phyloP scores from a whole-genome alignment of 345 rosid species.

The Lagerstroemia speciosa region DNA sequence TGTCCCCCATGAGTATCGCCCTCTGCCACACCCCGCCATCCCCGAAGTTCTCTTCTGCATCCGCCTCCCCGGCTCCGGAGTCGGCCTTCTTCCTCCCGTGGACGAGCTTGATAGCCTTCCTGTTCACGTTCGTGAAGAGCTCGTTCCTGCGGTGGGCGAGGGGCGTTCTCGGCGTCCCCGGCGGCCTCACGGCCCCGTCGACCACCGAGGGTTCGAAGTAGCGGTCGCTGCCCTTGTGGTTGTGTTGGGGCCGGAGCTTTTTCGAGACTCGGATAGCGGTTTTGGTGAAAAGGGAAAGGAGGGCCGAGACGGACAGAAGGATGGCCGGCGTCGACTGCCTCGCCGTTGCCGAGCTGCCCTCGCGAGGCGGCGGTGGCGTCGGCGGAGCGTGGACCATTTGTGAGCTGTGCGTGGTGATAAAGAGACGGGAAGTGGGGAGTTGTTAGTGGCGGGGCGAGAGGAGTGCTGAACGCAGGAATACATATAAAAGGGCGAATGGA shows the following conservation, averaged over 20 bases:
- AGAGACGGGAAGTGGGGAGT: background rate
- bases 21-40: constrained; percentile 94
- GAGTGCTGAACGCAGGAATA: background rate
- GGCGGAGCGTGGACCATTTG: constrained; percentile 24
- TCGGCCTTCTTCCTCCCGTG: constrained; percentile 19
- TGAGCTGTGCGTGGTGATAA: background rate
- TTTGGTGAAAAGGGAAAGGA: constrained; percentile 46
- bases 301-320: constrained; percentile 31
- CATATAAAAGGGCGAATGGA: background rate
- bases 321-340: constrained; percentile 30
- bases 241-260: constrained; percentile 29
- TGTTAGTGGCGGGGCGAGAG: background rate
- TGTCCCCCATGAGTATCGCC: constrained; percentile 87
- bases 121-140: constrained; percentile 41
- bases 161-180: constrained; percentile 24
- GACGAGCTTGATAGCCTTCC: constrained; percentile 53
- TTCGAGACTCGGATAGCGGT: constrained; percentile 42
- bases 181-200: background rate
- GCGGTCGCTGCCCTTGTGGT: background rate
- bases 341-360: constrained; percentile 14
- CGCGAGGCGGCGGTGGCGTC: background rate
- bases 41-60: constrained; percentile 27
- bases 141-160: constrained; percentile 35
- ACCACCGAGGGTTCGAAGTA: background rate
- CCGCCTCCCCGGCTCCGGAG: background rate